These are phyloP conservation scores for Colletotrichum lentis DNA, from an alignment of 2,329 filamentous ascomycete species.

Conservation along the genomic window DNA sequence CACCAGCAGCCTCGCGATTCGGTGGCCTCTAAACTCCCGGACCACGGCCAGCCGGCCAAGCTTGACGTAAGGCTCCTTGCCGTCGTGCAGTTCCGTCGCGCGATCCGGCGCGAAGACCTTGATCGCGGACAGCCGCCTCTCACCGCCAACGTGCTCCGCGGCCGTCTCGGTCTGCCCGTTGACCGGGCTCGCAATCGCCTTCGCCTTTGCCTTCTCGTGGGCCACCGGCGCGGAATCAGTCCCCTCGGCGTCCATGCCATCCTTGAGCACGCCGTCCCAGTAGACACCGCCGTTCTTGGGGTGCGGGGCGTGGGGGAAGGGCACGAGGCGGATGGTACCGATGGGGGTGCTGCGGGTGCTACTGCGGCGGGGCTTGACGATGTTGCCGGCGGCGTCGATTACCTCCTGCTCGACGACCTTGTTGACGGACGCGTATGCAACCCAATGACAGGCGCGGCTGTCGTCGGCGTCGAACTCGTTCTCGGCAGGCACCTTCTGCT, in stretches of 20 bases:
- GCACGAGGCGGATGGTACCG: constrained; percentile 81
- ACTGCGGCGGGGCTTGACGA: constrained; percentile 54
- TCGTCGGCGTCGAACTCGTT: constrained; percentile 87
- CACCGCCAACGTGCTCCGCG: constrained; percentile 39
- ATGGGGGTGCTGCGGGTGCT: constrained; percentile 63
- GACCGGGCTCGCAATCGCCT: background rate
- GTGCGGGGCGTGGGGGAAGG: constrained; percentile 77
- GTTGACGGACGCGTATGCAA: constrained; percentile 76
- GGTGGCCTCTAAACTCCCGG: constrained; percentile 69
- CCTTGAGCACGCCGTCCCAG: constrained; percentile 53
- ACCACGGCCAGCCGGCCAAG: constrained; percentile 80
- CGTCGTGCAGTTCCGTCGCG: constrained; percentile 63
- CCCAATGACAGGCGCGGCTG: constrained; percentile 81
- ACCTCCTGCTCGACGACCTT: constrained; percentile 54
- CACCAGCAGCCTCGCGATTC: constrained; percentile 72
- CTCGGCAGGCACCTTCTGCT: constrained; percentile 66
- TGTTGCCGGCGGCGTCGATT: constrained; percentile 53
- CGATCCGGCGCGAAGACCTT: constrained; percentile 48
- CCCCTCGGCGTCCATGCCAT: constrained; percentile 38
- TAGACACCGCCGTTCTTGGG: constrained; percentile 61
- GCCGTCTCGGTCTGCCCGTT: constrained; percentile 36
- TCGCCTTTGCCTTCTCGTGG: constrained; percentile 24
- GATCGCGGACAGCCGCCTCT: constrained; percentile 12
- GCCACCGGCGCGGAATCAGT: constrained; percentile 38
- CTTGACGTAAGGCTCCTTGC: constrained; percentile 80